Evolutionary conservation across 108 stramenopile species (phyloP), one percentile per base, ranked within the genome.

Genomic region (Thalassiosira profunda): DNA sequence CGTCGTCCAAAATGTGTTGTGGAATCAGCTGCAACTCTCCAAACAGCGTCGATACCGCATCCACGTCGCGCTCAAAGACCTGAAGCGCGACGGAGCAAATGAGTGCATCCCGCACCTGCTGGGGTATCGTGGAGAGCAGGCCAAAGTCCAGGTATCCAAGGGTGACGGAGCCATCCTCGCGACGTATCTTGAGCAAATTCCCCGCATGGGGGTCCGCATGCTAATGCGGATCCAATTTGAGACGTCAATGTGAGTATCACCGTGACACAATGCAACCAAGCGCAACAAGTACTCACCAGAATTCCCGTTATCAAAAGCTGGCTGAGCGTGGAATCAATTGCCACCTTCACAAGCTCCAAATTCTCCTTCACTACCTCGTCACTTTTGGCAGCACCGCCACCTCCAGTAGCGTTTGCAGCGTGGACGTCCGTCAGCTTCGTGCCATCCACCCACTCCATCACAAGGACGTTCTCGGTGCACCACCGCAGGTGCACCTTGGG

Each of bases 101-200:
- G 12, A 93, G 73, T 8, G 78, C 92, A 58, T 93, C 92, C 5
- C 88, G 65, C 2, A 93, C 89, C 34, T 64, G 63, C 20, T 49
- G 34, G 5, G 87, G 87, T 23, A 93, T 76, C 8, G 83, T 85
- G 36, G 67, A 67, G 21, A 93, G 28, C 15, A 93, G 51, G 5
- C 92, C 92, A 76, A 89, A 93, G 47, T 93, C 92, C 12, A 93
- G 60, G 67, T 88, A 93, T 1, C 82, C 92, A 15, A 89, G 63
- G 12, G 80, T 53, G 0, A 57, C 53, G 4, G 40, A 29, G 31
- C 68, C 73, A 37, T 79, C 61, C 17, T 58, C 47, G 11, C 33
- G 57, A 7, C 41, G 20, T n/a, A 89, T 74, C 45, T 89, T 93
- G 35, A 88, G 71, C 4, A 93, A 63, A 70, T 90, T 90, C 0